Base-by-base conservation (phyloP, 2,329 filamentous ascomycete species). In the Fusarium protoensiforme region DNA sequence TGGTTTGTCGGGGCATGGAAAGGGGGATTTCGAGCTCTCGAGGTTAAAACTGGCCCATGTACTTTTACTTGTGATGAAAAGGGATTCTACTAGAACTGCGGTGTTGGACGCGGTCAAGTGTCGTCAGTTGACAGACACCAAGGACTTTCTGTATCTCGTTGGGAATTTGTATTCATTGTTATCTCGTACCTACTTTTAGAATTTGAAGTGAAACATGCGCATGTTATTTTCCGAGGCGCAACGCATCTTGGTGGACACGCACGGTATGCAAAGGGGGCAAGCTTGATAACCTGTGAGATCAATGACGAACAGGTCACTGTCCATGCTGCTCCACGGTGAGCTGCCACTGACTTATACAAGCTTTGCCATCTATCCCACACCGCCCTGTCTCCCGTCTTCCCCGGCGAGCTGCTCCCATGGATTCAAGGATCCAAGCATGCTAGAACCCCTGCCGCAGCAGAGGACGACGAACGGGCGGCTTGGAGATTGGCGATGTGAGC, bases 21-120 rank as follows among this genome's bases (percentile, higher is more conserved):
- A 57, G 41, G 54, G 29, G 33, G 33, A 27, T 41, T 57, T 38
- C 24, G 33, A 20, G 20, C 22, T 22, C n/a, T 22, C 14, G 33
- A 22, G 71, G 62, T 22, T 16, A 51, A 48, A 66, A 58, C 61
- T 63, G 61, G 63, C 22, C 61, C 54, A 57, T 74, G 72, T 74
- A 74, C 58, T 72, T 72, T 64, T 74, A 72, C 58, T 68, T 72
- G 35, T 60, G 48, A 57, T 36, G 53, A 68, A 71, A 29, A 36
- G 53, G 41, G 61, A 33, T 59, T 53, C 27, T 38, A 56, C 59
- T 61, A 74, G 61, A 74, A 64, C 51, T 67, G 31, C 18, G 57
- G 53, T 68, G 58, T 71, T 62, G 64, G 61, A 33, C 65, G 51
- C 43, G 24, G 53, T 39, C 29, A 41, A 65, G 68, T 60, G 43